Percentiles rank a stretch among this genome's conserved stretches.
Evolutionary conservation across 306 rosid species (phyloP).

Genomic region (Vicia sativa): DNA sequence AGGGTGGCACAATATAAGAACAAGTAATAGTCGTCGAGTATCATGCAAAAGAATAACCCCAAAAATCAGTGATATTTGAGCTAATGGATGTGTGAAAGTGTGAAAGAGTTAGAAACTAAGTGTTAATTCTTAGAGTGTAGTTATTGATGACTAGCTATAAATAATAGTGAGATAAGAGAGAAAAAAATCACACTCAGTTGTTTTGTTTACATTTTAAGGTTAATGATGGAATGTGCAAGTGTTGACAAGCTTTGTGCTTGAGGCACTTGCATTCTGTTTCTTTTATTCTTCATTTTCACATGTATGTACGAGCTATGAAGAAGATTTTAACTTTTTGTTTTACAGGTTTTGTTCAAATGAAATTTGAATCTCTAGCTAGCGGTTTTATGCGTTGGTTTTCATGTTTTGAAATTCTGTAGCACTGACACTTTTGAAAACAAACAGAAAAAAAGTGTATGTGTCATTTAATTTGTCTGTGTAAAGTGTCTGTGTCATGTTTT

Average conservation of each 20-base stretch:
- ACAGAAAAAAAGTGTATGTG: no score
- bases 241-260: slow-evolving; percentile 35
- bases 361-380: no score
- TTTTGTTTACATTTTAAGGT: no score
- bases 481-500: no score
- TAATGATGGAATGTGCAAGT: neutral
- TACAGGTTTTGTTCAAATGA: no score
- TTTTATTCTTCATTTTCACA: slow-evolving; percentile 16
- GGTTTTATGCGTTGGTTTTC: no score
- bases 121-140: slow-evolving; percentile 21
- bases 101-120: slow-evolving; percentile 33
- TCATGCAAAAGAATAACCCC: slow-evolving; percentile 52
- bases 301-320: slow-evolving; percentile 31
- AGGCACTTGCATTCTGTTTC: slow-evolving; percentile 17
- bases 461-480: no score
- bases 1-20: slow-evolving; percentile 35
- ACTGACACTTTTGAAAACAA: no score
- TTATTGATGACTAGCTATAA: slow-evolving; percentile 29
- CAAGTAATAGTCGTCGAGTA: slow-evolving; percentile 46
- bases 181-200: no score
- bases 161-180: no score
- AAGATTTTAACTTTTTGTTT: slow-evolving; percentile 4
- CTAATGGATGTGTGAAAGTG: slow-evolving; percentile 33
- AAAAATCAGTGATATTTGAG: slow-evolving; percentile 34
- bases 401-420: no score